These are phyloP conservation scores for Hymenochaete sp. DNA, from an alignment of 1,284 basidiomycete species.

Conservation along the genomic window DNA sequence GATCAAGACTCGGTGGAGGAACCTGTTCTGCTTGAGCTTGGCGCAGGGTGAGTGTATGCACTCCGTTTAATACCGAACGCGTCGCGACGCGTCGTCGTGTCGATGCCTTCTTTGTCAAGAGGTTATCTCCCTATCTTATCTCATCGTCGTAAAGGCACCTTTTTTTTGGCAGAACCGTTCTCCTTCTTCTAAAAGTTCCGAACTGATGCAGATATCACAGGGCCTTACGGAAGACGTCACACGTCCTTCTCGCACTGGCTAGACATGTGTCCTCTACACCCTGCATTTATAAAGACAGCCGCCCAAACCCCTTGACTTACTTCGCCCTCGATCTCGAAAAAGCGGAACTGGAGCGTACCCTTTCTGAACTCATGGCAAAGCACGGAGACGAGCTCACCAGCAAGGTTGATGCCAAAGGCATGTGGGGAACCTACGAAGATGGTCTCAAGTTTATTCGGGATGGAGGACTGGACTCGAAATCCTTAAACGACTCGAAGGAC, in stretches of 20 bases:
- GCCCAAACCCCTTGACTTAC: conserved; percentile 53
- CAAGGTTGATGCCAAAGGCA: conserved; percentile 69
- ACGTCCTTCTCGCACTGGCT: conserved; percentile 73
- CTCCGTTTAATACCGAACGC: conserved; percentile 8
- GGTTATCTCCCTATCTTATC: conserved; percentile 18
- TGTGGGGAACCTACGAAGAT: conserved; percentile 86
- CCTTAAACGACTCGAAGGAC: neutral
- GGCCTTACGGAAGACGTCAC: conserved; percentile 84
- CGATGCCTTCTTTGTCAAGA: conserved; percentile 7
- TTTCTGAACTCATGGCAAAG: conserved; percentile 59
- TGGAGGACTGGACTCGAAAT: conserved; percentile 37
- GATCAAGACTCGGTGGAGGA: conserved; percentile 40
- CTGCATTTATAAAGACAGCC: conserved; percentile 7
- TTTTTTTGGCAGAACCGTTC: too few species aligned
- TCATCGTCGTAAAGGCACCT: conserved; percentile 14
- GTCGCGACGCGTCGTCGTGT: conserved; percentile 7
- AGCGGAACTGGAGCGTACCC: conserved; percentile 76
- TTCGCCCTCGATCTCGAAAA: conserved; percentile 92
- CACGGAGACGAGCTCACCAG: conserved; percentile 59
- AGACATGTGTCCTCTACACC: conserved; percentile 31
- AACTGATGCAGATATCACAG: conserved; percentile 44
- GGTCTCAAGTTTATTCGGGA: conserved; percentile 61
- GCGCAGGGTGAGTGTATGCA: conserved; percentile 69
- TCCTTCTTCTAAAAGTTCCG: neutral
- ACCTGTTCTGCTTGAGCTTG: conserved; percentile 70